Conservation (phyloP, 1,284 basidiomycete genomes). For the Cutaneotrichosporon cavernicola region DNA sequence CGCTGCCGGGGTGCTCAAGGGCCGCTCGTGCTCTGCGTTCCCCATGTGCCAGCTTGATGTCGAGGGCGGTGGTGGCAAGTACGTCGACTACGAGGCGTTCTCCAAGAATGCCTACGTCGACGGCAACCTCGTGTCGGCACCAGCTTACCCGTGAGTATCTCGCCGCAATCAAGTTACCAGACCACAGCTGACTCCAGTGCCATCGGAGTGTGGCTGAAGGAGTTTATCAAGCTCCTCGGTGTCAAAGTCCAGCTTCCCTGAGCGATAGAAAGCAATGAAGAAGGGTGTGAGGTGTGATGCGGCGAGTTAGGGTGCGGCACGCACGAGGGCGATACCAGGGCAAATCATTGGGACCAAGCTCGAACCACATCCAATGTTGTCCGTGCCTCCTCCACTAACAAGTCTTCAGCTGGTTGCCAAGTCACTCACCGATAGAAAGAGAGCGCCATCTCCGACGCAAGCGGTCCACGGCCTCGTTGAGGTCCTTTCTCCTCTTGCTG, state of each 20-base stretch:
- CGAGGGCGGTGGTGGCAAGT: conserved; percentile 26
- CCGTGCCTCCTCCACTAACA: neutral
- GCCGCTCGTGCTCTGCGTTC: conserved; percentile 25
- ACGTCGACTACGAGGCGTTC: conserved; percentile 27
- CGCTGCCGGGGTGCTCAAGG: conserved; percentile 25
- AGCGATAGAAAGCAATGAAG: neutral
- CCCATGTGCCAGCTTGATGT: conserved; percentile 30
- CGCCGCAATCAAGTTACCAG: neutral
- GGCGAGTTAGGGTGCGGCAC: neutral
- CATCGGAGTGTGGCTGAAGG: conserved; percentile 25
- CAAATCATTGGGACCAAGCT: neutral
- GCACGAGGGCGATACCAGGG: too few species aligned
- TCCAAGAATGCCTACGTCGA: conserved; percentile 26
- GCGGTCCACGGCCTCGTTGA: neutral
- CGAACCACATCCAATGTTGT: neutral
- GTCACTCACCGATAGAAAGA: neutral
- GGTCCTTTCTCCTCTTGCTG: neutral
- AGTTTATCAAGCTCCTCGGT: conserved; percentile 23
- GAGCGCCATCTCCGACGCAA: neutral
- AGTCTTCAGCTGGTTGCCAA: neutral
- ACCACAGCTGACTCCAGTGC: conserved; percentile 11
- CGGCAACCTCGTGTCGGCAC: conserved; percentile 25
- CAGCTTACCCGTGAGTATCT: conserved; percentile 24
- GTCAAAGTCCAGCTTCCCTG: conserved; percentile 21
- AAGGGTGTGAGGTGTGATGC: neutral